These are phyloP conservation scores for Microstegium vimineum DNA, from an alignment of 176 grass and related monocot species.

Conservation along the genomic window DNA sequence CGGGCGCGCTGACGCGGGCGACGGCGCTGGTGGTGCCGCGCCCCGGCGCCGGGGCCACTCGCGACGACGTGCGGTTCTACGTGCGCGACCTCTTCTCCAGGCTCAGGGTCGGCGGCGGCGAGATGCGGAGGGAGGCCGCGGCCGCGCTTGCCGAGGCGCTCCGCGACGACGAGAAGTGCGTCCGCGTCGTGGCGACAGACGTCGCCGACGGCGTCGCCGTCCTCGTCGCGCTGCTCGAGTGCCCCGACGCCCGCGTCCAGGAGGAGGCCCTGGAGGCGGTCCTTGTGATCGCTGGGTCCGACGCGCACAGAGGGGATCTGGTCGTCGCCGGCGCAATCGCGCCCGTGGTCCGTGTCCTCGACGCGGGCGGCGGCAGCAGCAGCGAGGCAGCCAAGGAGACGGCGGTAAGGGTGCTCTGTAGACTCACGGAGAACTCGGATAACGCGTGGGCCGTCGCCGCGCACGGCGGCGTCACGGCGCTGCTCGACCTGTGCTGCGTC, in stretches of 20 bases:
- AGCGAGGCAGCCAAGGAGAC: conserved; percentile 37
- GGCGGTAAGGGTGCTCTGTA: conserved; percentile 58
- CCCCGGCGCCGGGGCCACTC: conserved; percentile 41
- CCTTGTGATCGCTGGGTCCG: conserved; percentile 45
- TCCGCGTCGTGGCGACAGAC: conserved; percentile 45
- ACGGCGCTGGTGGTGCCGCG: conserved; percentile 60
- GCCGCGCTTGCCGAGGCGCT: conserved; percentile 50
- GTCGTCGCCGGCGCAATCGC: conserved; percentile 52
- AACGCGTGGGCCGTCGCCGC: conserved; percentile 92
- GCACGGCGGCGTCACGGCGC: conserved; percentile 66
- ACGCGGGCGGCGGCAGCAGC: background rate
- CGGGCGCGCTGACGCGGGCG: conserved; percentile 42
- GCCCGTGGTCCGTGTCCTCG: conserved; percentile 55
- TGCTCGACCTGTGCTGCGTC: conserved; percentile 69
- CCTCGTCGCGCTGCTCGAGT: conserved; percentile 63
- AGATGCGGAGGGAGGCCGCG: conserved; percentile 56
- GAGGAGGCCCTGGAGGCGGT: conserved; percentile 59
- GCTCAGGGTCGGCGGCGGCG: conserved; percentile 43
- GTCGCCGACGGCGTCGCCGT: conserved; percentile 44
- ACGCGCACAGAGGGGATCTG: conserved; percentile 49
- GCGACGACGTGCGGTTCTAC: conserved; percentile 86
- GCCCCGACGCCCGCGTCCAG: conserved; percentile 31
- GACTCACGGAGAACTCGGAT: conserved; percentile 77
- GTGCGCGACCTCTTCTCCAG: conserved; percentile 72
- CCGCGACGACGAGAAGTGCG: conserved; percentile 64